Conservation (phyloP, 768 basidiomycete species). For the Candolleomyces aberdarensis region DNA sequence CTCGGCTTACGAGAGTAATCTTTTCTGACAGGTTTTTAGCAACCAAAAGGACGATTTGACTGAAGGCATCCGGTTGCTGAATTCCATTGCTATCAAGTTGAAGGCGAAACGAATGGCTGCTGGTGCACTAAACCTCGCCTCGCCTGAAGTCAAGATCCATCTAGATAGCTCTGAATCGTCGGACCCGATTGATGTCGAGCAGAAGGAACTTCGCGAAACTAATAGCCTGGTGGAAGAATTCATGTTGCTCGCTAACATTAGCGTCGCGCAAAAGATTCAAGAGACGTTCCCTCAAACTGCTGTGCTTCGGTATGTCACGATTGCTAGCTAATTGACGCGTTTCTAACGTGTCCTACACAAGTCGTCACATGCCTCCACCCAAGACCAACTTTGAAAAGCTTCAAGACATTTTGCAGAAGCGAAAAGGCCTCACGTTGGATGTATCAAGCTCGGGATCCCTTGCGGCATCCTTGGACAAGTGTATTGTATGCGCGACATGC, state of each 20-base stretch:
- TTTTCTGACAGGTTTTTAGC: slow-evolving; percentile 33
- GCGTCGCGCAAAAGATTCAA: slow-evolving; percentile 88
- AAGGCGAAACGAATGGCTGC: slow-evolving; percentile 86
- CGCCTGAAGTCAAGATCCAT: slow-evolving; percentile 97
- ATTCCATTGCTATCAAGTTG: slow-evolving; percentile 80
- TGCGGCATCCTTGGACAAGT: slow-evolving; percentile 83
- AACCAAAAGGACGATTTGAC: slow-evolving; percentile 79
- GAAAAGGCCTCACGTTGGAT: slow-evolving; percentile 79
- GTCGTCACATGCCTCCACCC: slow-evolving; percentile 91
- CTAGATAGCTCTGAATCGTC: slow-evolving; percentile 90
- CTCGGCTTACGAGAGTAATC: background rate
- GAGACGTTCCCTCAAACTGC: slow-evolving; percentile 96
- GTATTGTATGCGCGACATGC: slow-evolving; percentile 34
- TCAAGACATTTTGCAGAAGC: slow-evolving; percentile 86
- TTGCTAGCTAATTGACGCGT: background rate
- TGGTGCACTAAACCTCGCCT: slow-evolving; percentile 96
- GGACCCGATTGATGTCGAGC: slow-evolving; percentile 96
- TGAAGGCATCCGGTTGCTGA: slow-evolving; percentile 82
- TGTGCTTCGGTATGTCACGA: slow-evolving; percentile 63
- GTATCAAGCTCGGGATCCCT: slow-evolving; percentile 90
- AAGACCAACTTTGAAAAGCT: slow-evolving; percentile 93
- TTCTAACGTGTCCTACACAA: slow-evolving; percentile 21
- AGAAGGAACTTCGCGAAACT: slow-evolving; percentile 89
- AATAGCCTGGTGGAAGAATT: slow-evolving; percentile 98
- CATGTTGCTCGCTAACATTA: slow-evolving; percentile 97